A percentile compares a stretch with the other conserved stretches of the same genome.
Conservation (phyloP, 306 rosid species). For the Carpinus viminea region DNA sequence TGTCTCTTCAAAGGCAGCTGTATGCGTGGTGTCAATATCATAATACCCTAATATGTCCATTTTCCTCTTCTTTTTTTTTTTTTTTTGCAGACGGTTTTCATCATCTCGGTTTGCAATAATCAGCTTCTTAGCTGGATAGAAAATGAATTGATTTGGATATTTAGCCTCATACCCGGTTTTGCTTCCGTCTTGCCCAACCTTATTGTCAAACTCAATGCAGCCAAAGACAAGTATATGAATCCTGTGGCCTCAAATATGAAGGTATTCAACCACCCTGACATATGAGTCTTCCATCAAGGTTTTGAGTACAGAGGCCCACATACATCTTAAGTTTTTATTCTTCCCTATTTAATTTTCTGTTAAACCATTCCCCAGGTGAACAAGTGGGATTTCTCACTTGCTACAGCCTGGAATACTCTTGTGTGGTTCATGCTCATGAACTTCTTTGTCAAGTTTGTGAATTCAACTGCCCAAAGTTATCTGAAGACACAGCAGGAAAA, state of each 20-base stretch:
- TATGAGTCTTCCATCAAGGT: conserved; percentile 14
- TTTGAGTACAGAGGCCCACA: conserved; percentile 12
- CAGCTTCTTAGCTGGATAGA: conserved; percentile 97
- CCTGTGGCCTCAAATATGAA: conserved; percentile 50
- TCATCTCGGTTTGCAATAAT: conserved; percentile 92
- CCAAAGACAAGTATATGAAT: conserved; percentile 74
- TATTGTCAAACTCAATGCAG: conserved; percentile 57
- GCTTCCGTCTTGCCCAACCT: conserved; percentile 59
- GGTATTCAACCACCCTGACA: conserved; percentile 45
- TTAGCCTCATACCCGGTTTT: conserved; percentile 81
- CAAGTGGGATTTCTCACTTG: conserved; percentile 83
- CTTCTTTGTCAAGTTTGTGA: conserved; percentile 86
- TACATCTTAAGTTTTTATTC: neutral
- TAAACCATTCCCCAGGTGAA: conserved; percentile 50
- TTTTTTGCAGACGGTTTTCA: conserved; percentile 68
- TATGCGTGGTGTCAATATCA: neutral
- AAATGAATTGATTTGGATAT: conserved; percentile 83
- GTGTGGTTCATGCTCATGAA: conserved; percentile 98
- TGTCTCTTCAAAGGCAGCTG: neutral
- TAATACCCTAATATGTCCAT: conserved; percentile 3
- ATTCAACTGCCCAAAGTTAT: conserved; percentile 78
- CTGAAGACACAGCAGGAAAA: conserved; percentile 73
- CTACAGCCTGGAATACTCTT: conserved; percentile 79
- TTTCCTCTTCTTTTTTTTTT: conserved; percentile 3
- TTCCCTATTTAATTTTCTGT: conserved; percentile 7